A percentile compares a stretch with the other conserved stretches of the same genome.
phyloP scores from a whole-genome alignment of 805 yeast species.

The Nakazawaea laoshanensis region DNA sequence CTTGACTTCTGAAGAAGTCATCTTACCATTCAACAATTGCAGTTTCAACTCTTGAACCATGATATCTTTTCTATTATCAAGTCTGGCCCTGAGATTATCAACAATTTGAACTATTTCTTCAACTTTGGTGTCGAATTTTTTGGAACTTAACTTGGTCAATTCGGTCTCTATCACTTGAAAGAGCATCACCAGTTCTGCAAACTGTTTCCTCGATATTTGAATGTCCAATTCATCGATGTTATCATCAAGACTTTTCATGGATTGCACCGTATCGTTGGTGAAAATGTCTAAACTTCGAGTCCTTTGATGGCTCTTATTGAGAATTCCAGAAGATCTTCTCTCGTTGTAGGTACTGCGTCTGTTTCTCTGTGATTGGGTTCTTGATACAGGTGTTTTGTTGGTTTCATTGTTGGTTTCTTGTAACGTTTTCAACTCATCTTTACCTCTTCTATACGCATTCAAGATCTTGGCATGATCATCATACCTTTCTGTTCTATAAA shows the following conservation, averaged over 20 bases:
- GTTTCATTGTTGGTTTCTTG: conserved; percentile 41
- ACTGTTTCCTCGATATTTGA: conserved; percentile 52
- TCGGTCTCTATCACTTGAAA: conserved; percentile 12
- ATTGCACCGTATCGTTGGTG: conserved; percentile 13
- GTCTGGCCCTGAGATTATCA: conserved; percentile 13
- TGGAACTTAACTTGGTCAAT: conserved; percentile 14
- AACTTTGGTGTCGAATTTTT: conserved; percentile 12
- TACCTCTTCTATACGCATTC: conserved; percentile 51
- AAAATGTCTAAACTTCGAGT: conserved; percentile 39
- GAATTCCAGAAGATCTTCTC: conserved; percentile 14
- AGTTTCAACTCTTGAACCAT: conserved; percentile 5
- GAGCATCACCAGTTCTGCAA: conserved; percentile 30
- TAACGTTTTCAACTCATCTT: conserved; percentile 49
- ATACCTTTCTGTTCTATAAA: conserved; percentile 52
- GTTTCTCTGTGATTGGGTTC: conserved; percentile 3
- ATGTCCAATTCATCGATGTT: conserved; percentile 64
- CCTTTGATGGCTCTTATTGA: conserved; percentile 45
- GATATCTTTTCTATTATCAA: conserved; percentile 9
- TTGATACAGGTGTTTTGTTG: not conserved
- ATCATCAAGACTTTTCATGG: conserved; percentile 46
- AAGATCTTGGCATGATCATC: conserved; percentile 49
- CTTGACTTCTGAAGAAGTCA: conserved; percentile 13
- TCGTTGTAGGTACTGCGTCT: conserved; percentile 15
- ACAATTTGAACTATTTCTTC: conserved; percentile 28
- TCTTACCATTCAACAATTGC: conserved; percentile 7